Evolutionary conservation across 2,329 filamentous ascomycete genomes (phyloP), one percentile per base, ranked within the genome.

Genomic region (Metarhizium sp.): DNA sequence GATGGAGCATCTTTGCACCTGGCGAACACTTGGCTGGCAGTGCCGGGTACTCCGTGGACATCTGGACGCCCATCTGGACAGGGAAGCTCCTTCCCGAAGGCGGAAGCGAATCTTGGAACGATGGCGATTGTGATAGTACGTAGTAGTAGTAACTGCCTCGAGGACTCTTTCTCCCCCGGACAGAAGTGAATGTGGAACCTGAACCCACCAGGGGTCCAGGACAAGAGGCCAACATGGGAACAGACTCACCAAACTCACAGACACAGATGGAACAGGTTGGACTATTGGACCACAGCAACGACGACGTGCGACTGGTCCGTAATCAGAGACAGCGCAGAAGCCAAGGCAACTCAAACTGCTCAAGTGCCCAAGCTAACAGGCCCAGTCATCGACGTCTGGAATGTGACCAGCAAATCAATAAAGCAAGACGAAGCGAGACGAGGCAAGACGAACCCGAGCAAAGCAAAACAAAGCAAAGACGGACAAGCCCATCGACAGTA

Each of bases 251-350:
- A 34, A 34, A 34, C 32, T 34, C 32, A 34, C 32, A 34, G 6
- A 34, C 32, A 34, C 10, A 34, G 10, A 34, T 34, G 32, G 42
- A 10, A 45, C 18, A 18, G 42, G n/a, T 20, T 45, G 42, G 42
- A 10, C 16, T 7, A 14, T 16, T 16, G 38, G n/a, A 20, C 18
- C 25, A 29, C 25, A 18, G 20, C 30, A 30, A 48, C 30, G 13
- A 38, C 48, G 30, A 38, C 16, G 16, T 38, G 38, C 55, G 51
- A 53, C 46, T 56, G 55, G 51, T 51, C 29, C 29, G 55, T 48
- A 50, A 53, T 53, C 51, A 56, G 51, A 51, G 51, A 56, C 47
- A 47, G 42, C n/a, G 30, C 29, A 29, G 45, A 40, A 43, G 38
- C 46, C 29, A 50, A 49, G 18, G 34, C 43, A 8, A 25, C n/a